Evolutionary conservation across 495 filamentous ascomycete species (phyloP).

Genomic region (Immersiella caudata): DNA sequence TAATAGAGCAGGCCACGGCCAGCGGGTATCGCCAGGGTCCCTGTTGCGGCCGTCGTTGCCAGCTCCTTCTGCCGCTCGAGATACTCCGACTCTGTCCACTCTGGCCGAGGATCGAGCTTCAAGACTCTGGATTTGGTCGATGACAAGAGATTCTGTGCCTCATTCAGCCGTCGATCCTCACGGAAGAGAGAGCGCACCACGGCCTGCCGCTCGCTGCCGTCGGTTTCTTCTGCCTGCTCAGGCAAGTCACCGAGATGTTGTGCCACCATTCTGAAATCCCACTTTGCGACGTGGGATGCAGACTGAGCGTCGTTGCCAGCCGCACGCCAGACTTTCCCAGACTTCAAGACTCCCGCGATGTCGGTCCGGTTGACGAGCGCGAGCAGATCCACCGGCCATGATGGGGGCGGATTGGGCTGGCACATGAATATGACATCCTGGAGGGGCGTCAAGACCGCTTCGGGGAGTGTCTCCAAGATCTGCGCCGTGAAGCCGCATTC

Average conservation of each 20-base stretch:
- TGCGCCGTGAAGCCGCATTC: conserved; percentile 57
- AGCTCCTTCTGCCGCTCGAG: conserved; percentile 91
- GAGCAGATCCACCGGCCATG: conserved; percentile 71
- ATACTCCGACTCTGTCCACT: conserved; percentile 83
- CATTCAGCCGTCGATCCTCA: conserved; percentile 83
- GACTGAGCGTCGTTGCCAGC: conserved; percentile 47
- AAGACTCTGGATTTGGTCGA: conserved; percentile 75
- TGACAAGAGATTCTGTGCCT: conserved; percentile 77
- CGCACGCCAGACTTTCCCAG: conserved; percentile 45
- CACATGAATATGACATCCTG: conserved; percentile 82
- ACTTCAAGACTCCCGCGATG: conserved; percentile 66
- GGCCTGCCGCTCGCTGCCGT: conserved; percentile 75
- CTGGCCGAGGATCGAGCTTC: conserved; percentile 71
- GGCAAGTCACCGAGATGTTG: conserved; percentile 46
- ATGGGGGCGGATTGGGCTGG: conserved; percentile 75
- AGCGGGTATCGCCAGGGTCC: conserved; percentile 83
- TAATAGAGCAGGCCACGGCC: conserved; percentile 85
- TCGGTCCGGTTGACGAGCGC: conserved; percentile 82
- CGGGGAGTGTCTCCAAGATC: conserved; percentile 79
- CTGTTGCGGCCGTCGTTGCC: conserved; percentile 77
- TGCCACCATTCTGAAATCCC: conserved; percentile 70
- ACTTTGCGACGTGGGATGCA: conserved; percentile 65
- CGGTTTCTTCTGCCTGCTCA: conserved; percentile 46
- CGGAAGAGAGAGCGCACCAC: conserved; percentile 85
- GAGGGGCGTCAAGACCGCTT: conserved; percentile 75